Conservation (phyloP, 352 stramenopile species). For the Plasmopara muralis region DNA sequence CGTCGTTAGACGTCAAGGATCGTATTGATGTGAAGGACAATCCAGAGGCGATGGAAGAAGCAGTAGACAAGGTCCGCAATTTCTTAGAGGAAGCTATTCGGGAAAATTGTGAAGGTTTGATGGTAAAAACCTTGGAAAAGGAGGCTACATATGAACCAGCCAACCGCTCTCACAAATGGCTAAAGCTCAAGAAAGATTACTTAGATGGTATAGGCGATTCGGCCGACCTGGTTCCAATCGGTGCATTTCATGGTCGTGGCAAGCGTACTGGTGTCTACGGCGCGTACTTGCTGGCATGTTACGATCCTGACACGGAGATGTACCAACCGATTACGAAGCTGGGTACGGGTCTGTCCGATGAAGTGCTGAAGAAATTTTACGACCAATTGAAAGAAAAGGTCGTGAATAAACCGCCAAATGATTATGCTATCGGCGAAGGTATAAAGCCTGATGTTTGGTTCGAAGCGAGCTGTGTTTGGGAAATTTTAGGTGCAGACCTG, state of each 20-base stretch:
- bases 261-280: slow-evolving; percentile 97
- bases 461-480: slow-evolving; percentile 94
- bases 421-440: slow-evolving; percentile 90
- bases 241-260: slow-evolving; percentile 94
- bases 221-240: slow-evolving; percentile 97
- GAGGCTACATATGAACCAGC: slow-evolving; percentile 97
- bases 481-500: slow-evolving; percentile 97
- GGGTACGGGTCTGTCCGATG: slow-evolving; percentile 98
- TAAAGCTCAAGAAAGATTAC: slow-evolving; percentile 99
- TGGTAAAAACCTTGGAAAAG: slow-evolving; percentile 99
- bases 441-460: slow-evolving; percentile 95
- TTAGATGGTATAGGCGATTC: slow-evolving; percentile 97
- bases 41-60: slow-evolving; percentile 81
- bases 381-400: slow-evolving; percentile 78
- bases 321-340: slow-evolving; percentile 98
- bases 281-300: slow-evolving; percentile 97
- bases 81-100: slow-evolving; percentile 95
- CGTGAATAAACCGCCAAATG: slow-evolving; percentile 75
- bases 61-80: slow-evolving; percentile 71
- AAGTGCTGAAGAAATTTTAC: slow-evolving; percentile 91
- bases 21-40: slow-evolving; percentile 84
- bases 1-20: slow-evolving; percentile 84
- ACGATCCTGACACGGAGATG: slow-evolving; percentile 96
- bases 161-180: slow-evolving; percentile 98
- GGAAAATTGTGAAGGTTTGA: slow-evolving; percentile 95